Conservation (phyloP, 2,329 filamentous ascomycete genomes). For the Nakataea oryzae region DNA sequence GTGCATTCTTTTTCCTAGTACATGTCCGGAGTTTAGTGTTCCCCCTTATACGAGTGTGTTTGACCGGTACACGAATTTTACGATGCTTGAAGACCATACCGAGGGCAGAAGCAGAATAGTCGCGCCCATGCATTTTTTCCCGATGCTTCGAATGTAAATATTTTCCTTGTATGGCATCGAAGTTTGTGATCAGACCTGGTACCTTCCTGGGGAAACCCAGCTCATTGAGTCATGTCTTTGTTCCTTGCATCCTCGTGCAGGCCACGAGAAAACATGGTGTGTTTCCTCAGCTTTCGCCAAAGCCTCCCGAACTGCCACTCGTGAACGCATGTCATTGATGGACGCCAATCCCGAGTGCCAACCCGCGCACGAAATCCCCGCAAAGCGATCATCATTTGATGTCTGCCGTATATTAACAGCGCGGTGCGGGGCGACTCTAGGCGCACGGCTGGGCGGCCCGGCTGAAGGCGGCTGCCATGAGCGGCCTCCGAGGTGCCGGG, state of each 20-base stretch:
- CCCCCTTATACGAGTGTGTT: not conserved
- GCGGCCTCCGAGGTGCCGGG: not conserved
- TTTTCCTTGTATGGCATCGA: not conserved
- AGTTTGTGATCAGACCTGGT: not conserved
- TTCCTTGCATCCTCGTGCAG: not conserved
- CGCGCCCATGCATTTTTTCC: not conserved
- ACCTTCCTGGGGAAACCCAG: not conserved
- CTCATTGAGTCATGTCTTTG: not conserved
- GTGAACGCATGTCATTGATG: too few species aligned
- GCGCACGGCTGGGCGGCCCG: not conserved
- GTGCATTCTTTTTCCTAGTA: not conserved
- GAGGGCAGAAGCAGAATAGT: too few species aligned
- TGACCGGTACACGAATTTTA: too few species aligned
- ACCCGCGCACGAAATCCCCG: not conserved
- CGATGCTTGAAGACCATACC: too few species aligned
- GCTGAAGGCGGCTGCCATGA: not conserved
- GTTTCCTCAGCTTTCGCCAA: not conserved
- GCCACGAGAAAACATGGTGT: not conserved
- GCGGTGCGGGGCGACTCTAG: not conserved
- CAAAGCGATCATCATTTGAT: not conserved
- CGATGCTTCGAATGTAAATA: not conserved
- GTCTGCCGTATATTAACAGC: not conserved
- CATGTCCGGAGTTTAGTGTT: not conserved
- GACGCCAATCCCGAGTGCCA: too few species aligned
- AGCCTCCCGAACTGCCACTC: too few species aligned